A percentile compares a stretch with the other conserved stretches of the same genome.
phyloP scores from a whole-genome alignment of 306 rosid genomes.

The Sphenostylis stenocarpa region DNA sequence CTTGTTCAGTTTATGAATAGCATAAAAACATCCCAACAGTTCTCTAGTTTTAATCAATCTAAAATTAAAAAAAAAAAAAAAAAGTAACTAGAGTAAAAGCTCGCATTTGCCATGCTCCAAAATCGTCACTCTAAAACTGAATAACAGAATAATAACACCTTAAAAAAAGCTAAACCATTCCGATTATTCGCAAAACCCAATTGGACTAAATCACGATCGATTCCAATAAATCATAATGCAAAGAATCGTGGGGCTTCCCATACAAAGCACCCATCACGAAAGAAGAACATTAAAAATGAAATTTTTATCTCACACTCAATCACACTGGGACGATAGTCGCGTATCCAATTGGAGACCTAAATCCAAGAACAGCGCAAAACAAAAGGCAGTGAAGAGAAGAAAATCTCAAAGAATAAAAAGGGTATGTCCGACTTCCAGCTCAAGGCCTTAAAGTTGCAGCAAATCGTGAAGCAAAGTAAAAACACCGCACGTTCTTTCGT shows the following conservation, averaged over 20 bases:
- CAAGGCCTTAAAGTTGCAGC: constrained; percentile 20
- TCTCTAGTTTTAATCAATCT: neutral
- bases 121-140: constrained; percentile 10
- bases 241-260: neutral
- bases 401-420: constrained; percentile 10
- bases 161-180: neutral
- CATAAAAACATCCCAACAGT: neutral
- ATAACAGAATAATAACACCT: neutral
- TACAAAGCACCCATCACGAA: neutral
- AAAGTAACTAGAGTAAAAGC: constrained; percentile 15
- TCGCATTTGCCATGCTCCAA: constrained; percentile 8
- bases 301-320: constrained; percentile 1
- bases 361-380: neutral
- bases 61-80: neutral
- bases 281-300: neutral
- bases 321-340: neutral
- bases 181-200: constrained; percentile 15
- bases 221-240: neutral
- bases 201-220: constrained; percentile 16
- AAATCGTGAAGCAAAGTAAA: constrained; percentile 2
- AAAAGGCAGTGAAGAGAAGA: neutral
- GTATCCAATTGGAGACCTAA: constrained; percentile 28
- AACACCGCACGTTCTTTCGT: neutral
- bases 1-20: neutral
- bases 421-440: constrained; percentile 14